Evolutionary conservation across 371 early-diverging fungal genomes (phyloP).

Genomic region (Neoconidiobolus thromboides): DNA sequence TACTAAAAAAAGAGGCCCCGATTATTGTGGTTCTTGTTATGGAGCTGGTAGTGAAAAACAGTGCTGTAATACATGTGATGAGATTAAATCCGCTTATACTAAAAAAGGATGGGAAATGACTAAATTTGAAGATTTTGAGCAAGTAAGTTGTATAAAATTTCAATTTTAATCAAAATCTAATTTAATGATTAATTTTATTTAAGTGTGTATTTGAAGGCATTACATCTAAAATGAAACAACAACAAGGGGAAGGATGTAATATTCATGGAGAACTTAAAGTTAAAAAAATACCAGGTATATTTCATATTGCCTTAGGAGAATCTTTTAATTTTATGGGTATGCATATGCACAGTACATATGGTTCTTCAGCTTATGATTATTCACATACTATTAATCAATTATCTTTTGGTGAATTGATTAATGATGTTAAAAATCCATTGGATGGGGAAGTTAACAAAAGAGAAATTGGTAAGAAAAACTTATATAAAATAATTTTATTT

Average conservation of each 20-base stretch:
- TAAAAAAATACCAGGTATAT: constrained; percentile 81
- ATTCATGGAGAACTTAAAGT: constrained; percentile 62
- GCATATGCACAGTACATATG: constrained; percentile 60
- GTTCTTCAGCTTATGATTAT: constrained; percentile 40
- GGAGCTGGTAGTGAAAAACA: constrained; percentile 40
- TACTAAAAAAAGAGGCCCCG: neutral
- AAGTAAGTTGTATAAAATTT: constrained; percentile 23
- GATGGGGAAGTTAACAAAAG: constrained; percentile 35
- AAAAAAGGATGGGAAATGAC: constrained; percentile 63
- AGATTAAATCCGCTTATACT: constrained; percentile 69
- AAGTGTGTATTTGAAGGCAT: constrained; percentile 77
- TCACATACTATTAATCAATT: constrained; percentile 67
- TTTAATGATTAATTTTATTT: neutral
- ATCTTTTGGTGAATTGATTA: constrained; percentile 50
- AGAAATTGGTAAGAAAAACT: constrained; percentile 16
- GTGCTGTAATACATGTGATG: constrained; percentile 92
- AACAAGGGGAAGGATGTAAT: constrained; percentile 77
- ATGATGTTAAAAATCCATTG: constrained; percentile 56
- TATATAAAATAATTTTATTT: constrained; percentile 7
- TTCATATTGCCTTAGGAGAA: constrained; percentile 85
- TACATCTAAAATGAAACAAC: constrained; percentile 47
- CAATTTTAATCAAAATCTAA: neutral
- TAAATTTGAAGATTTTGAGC: constrained; percentile 55
- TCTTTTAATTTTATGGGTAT: constrained; percentile 54
- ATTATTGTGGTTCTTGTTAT: constrained; percentile 80